These are phyloP conservation scores for Mycena rebaudengoi DNA, from an alignment of 768 basidiomycete genomes.

Conservation along the genomic window DNA sequence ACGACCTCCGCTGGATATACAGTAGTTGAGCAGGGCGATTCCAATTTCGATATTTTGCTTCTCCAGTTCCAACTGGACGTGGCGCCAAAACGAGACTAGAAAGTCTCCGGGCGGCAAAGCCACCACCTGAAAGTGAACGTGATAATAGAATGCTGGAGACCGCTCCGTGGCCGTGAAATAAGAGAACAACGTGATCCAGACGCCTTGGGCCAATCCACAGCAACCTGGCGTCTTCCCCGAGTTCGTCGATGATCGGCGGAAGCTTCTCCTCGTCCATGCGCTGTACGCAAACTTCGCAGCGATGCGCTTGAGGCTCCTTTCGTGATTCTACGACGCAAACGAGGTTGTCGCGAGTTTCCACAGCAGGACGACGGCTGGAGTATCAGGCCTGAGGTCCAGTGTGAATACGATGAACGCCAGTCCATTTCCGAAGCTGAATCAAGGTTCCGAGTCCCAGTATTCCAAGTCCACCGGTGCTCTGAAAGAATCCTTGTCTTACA, in stretches of 20 bases:
- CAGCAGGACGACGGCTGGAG: constrained; percentile 25
- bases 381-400: too few relatives aligned
- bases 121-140: constrained; percentile 39
- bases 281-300: constrained; percentile 20
- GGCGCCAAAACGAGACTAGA: constrained; percentile 38
- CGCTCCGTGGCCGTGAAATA: constrained; percentile 44
- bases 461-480: too few relatives aligned
- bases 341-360: constrained; percentile 31
- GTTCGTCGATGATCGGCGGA: constrained; percentile 32
- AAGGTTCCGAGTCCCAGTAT: too few relatives aligned
- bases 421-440: too few relatives aligned
- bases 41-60: constrained; percentile 28
- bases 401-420: too few relatives aligned
- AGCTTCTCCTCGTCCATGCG: constrained; percentile 33
- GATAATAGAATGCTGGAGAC: not conserved
- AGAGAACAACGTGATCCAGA: constrained; percentile 41
- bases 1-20: not conserved
- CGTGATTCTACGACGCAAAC: constrained; percentile 30
- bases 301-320: constrained; percentile 32
- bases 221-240: constrained; percentile 36
- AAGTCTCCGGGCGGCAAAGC: constrained; percentile 33
- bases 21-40: not conserved
- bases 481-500: too few relatives aligned
- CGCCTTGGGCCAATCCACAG: constrained; percentile 43
- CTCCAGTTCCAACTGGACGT: constrained; percentile 36